phyloP scores from a whole-genome alignment of 371 early-diverging fungal species.

The Massospora cicadina region DNA sequence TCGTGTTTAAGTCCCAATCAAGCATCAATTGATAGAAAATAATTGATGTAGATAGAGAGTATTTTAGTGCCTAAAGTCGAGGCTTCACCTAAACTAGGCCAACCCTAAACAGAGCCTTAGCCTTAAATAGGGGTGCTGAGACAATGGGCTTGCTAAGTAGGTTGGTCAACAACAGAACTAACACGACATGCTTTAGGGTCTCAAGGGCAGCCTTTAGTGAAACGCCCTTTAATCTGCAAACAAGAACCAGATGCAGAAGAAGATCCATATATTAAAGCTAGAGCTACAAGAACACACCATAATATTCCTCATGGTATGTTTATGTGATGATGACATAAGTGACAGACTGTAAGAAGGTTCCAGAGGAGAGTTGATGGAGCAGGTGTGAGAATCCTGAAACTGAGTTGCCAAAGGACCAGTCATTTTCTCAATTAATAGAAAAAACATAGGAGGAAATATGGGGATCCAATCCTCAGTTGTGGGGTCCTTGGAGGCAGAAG shows the following conservation, averaged over 20 bases:
- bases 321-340: background rate
- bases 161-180: constrained; percentile 1
- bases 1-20: too few species aligned
- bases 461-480: background rate
- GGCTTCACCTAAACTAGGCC: too few species aligned
- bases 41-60: too few species aligned
- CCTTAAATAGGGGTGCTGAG: too few species aligned
- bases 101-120: too few species aligned
- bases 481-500: background rate
- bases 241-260: background rate
- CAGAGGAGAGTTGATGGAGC: background rate
- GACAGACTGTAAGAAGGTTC: constrained; percentile 1
- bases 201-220: background rate
- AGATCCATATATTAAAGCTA: background rate
- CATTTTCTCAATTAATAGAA: background rate
- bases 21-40: too few species aligned
- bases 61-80: too few species aligned
- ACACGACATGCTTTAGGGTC: constrained; percentile 3
- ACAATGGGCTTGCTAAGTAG: background rate
- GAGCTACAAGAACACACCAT: background rate
- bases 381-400: background rate
- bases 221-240: background rate
- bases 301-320: background rate
- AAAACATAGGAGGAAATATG: constrained; percentile 1
- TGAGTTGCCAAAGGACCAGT: background rate